These are phyloP conservation scores for Arctium minus DNA, from an alignment of 129 eudicot genomes.

Conservation along the genomic window DNA sequence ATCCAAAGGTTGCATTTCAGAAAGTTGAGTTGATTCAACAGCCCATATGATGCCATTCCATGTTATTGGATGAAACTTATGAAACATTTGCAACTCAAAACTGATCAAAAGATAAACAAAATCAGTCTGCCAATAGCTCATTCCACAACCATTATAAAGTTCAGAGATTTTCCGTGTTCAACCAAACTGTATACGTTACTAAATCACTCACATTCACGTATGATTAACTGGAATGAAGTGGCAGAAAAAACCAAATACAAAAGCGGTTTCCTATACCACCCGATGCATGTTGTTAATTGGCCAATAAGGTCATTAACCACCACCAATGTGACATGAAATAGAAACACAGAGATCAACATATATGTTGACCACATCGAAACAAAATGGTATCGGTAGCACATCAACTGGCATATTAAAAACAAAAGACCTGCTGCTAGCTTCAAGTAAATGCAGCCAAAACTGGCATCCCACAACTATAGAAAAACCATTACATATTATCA, in stretches of 20 bases:
- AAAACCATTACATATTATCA: constrained; percentile 15
- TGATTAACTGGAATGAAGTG: not conserved
- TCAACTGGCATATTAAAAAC: not conserved
- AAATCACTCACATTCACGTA: not conserved
- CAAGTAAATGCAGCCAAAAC: not conserved
- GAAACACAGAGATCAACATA: not conserved
- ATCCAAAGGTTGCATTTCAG: not conserved
- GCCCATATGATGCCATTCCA: not conserved
- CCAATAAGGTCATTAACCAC: not conserved
- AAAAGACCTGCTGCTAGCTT: not conserved
- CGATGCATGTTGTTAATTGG: not conserved
- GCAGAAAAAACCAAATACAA: not conserved
- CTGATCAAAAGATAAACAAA: not conserved
- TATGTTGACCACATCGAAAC: constrained; percentile 1
- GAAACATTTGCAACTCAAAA: not conserved
- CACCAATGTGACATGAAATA: constrained; percentile 1
- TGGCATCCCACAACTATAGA: not conserved
- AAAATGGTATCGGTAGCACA: not conserved
- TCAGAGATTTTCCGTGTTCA: not conserved
- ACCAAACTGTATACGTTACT: not conserved
- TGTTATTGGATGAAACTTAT: not conserved
- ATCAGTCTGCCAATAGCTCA: constrained; percentile 4
- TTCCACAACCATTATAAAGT: constrained; percentile 12
- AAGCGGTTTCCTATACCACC: constrained; percentile 1
- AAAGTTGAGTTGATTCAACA: not conserved